These are phyloP conservation scores for Saccharum hybrid DNA, from an alignment of 202 grass and related monocot species.

Conservation along the genomic window DNA sequence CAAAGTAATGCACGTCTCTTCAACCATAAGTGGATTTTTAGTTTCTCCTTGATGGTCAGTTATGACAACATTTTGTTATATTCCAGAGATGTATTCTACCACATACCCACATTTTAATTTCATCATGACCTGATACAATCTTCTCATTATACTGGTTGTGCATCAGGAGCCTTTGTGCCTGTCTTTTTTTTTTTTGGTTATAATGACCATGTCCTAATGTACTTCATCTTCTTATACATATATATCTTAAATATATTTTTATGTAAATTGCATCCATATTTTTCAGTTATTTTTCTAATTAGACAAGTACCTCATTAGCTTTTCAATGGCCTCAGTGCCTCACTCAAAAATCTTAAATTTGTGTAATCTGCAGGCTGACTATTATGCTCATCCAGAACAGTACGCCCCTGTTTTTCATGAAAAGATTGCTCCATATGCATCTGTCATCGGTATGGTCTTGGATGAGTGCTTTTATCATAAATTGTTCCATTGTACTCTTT, in stretches of 20 bases:
- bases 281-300: not conserved
- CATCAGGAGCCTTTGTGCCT: not conserved
- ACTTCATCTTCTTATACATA: not conserved
- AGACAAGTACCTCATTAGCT: not conserved
- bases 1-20: constrained; percentile 67
- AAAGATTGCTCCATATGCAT: constrained; percentile 92
- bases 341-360: constrained; percentile 38
- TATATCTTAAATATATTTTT: not conserved
- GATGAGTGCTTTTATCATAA: constrained; percentile 32
- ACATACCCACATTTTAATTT: not conserved
- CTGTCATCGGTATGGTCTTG: constrained; percentile 68
- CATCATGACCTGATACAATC: not conserved
- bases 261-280: constrained; percentile 5
- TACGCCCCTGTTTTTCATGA: constrained; percentile 86
- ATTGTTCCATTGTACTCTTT: constrained; percentile 4
- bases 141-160: constrained; percentile 18
- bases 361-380: constrained; percentile 61
- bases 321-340: not conserved
- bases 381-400: constrained; percentile 94
- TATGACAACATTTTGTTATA: not conserved
- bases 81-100: not conserved
- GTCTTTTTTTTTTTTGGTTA: not conserved
- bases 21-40: constrained; percentile 16
- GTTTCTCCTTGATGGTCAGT: constrained; percentile 20
- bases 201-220: not conserved